phyloP scores from a whole-genome alignment of 2,329 filamentous ascomycete genomes.

The Venturia asperata region DNA sequence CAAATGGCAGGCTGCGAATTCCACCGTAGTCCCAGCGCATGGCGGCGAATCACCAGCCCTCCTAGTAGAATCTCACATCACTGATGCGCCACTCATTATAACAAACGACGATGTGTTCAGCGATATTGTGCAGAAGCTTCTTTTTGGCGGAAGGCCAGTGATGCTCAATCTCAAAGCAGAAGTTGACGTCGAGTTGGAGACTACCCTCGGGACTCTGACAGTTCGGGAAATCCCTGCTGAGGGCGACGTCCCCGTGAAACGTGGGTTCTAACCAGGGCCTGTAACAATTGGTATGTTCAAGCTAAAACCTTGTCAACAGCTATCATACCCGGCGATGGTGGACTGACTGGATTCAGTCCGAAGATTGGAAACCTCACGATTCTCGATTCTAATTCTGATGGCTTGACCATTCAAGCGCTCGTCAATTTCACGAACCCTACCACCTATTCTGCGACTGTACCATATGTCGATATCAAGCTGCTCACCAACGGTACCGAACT shows the following conservation, averaged over 20 bases:
- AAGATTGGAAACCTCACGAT: constrained; percentile 66
- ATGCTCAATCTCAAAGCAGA: constrained; percentile 66
- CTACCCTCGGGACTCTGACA: constrained; percentile 71
- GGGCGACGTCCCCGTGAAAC: constrained; percentile 84
- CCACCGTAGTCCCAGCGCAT: constrained; percentile 57
- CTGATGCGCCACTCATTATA: constrained; percentile 73
- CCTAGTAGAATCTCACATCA: constrained; percentile 66
- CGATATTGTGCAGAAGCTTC: constrained; percentile 67
- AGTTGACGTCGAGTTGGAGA: constrained; percentile 77
- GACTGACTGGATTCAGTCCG: constrained; percentile 42
- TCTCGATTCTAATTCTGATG: constrained; percentile 62
- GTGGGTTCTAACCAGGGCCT: constrained; percentile 55
- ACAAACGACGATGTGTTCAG: constrained; percentile 73
- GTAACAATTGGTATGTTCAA: constrained; percentile 30
- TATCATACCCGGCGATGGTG: constrained; percentile 50
- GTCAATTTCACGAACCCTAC: constrained; percentile 90
- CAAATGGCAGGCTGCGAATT: constrained; percentile 80
- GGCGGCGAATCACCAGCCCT: constrained; percentile 52
- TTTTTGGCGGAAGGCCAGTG: constrained; percentile 68
- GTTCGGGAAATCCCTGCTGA: constrained; percentile 76
- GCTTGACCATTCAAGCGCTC: constrained; percentile 61
- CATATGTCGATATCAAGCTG: constrained; percentile 70
- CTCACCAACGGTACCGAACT: constrained; percentile 65
- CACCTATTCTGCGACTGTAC: constrained; percentile 73
- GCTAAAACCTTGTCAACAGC: constrained; percentile 25